Conservation (phyloP, 2,329 filamentous ascomycete species). For the Colletotrichum sp. region DNA sequence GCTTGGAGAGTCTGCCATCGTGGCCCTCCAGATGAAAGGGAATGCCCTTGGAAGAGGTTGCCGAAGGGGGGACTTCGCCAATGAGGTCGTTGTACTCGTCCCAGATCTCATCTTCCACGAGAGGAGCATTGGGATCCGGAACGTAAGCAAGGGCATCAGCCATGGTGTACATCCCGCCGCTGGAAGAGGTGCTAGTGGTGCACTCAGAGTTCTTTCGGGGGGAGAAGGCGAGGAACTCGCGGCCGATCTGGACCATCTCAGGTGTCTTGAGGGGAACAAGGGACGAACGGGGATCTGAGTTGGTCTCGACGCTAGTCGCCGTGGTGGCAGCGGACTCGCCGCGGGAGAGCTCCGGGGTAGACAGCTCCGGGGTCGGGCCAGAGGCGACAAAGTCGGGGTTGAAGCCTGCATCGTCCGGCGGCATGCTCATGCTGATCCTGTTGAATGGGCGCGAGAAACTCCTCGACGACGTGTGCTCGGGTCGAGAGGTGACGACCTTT, state of each 20-base stretch:
- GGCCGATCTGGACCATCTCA: conserved; percentile 33
- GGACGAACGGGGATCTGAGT: conserved; percentile 34
- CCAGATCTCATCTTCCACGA: conserved; percentile 89
- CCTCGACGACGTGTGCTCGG: conserved; percentile 71
- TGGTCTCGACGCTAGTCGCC: conserved; percentile 33
- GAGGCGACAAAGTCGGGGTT: conserved; percentile 42
- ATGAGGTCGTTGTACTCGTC: conserved; percentile 92
- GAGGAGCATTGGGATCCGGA: conserved; percentile 64
- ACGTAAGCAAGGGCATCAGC: conserved; percentile 70
- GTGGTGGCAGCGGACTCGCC: conserved; percentile 40
- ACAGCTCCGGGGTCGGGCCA: conserved; percentile 49
- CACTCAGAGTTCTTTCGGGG: conserved; percentile 74
- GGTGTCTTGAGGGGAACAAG: conserved; percentile 33
- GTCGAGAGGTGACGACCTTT: conserved; percentile 73
- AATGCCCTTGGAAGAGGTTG: conserved; percentile 60
- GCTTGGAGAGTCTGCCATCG: conserved; percentile 39
- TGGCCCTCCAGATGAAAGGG: conserved; percentile 63
- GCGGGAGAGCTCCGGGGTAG: conserved; percentile 42
- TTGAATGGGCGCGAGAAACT: conserved; percentile 89
- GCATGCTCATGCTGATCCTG: conserved; percentile 52
- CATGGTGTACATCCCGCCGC: conserved; percentile 65
- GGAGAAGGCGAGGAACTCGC: conserved; percentile 78
- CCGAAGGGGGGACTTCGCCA: conserved; percentile 64
- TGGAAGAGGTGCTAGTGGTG: conserved; percentile 51
- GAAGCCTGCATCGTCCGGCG: conserved; percentile 29